Percentiles rank a stretch among this genome's conserved stretches.
Evolutionary conservation across 2,329 filamentous ascomycete genomes (phyloP).

Genomic region (Exophiala viscosa): DNA sequence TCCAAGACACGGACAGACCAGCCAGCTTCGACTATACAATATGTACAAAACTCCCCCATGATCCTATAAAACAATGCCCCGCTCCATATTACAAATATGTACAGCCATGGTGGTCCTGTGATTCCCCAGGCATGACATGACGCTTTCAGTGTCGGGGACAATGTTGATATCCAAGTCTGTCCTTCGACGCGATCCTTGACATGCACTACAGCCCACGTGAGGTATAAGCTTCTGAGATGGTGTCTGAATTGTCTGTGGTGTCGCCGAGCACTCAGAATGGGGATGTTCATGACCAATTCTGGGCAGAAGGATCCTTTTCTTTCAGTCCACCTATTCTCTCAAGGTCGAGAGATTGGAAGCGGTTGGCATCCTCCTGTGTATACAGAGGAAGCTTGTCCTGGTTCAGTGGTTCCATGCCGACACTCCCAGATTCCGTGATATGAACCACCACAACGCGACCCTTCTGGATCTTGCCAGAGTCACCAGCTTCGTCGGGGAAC

Average conservation of each 20-base stretch:
- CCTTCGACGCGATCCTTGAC: no score
- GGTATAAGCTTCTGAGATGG: no score
- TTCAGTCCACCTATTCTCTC: conserved; percentile 90
- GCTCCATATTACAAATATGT: conserved; percentile 6
- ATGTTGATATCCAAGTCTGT: no score
- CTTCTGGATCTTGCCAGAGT: conserved; percentile 59
- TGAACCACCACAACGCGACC: conserved; percentile 88
- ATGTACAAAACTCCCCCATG: conserved; percentile 17
- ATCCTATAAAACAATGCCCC: conserved; percentile 11
- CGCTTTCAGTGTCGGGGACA: no score
- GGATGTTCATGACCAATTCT: conserved; percentile 16
- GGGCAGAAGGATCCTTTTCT: conserved; percentile 63
- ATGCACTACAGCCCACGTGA: no score
- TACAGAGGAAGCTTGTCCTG: conserved; percentile 78
- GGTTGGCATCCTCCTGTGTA: conserved; percentile 70
- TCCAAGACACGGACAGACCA: no score
- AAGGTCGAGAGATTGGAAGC: conserved; percentile 92
- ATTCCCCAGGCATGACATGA: not conserved
- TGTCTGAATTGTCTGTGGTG: not conserved
- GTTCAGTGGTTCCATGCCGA: conserved; percentile 80
- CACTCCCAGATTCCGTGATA: conserved; percentile 77
- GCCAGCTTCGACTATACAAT: conserved; percentile 17
- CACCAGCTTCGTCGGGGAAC: conserved; percentile 89
- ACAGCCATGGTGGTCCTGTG: conserved; percentile 9
- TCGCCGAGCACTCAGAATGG: not conserved